Conservation (phyloP, 805 yeast species). For the Pichia cabralensis region DNA sequence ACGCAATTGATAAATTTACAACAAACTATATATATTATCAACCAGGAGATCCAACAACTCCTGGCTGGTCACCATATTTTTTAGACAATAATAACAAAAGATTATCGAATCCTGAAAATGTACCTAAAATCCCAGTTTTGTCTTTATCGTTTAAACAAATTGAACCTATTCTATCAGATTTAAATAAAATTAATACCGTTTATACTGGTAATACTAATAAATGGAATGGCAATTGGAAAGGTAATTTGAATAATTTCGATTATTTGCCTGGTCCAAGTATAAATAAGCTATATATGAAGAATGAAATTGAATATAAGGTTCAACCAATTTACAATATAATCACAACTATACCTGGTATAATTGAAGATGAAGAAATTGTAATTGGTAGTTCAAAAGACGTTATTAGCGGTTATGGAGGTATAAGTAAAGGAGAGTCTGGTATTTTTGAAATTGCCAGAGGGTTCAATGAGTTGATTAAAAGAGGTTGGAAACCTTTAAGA, state of each 20-base stretch:
- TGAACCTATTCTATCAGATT: slow-evolving; percentile 28
- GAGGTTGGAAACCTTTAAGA: slow-evolving; percentile 37
- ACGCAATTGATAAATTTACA: slow-evolving; percentile 52
- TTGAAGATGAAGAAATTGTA: slow-evolving; percentile 40
- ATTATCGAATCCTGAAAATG: slow-evolving; percentile 28
- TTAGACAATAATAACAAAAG: slow-evolving; percentile 26
- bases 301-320: slow-evolving; percentile 32
- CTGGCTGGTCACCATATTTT: slow-evolving; percentile 57
- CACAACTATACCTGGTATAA: slow-evolving; percentile 47
- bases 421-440: slow-evolving; percentile 40
- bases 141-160: slow-evolving; percentile 39
- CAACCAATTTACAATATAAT: slow-evolving; percentile 39
- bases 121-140: slow-evolving; percentile 45
- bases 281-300: slow-evolving; percentile 25
- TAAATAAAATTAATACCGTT: slow-evolving; percentile 32
- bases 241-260: slow-evolving; percentile 32
- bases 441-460: slow-evolving; percentile 46
- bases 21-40: slow-evolving; percentile 45
- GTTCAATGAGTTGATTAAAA: slow-evolving; percentile 30
- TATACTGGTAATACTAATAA: no score
- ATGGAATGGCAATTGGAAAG: slow-evolving; percentile 28
- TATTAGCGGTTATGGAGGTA: slow-evolving; percentile 41
- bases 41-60: slow-evolving; percentile 76
- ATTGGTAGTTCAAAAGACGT: slow-evolving; percentile 49
- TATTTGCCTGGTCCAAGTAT: slow-evolving; percentile 40